Evolutionary conservation across 1,139 yeast genomes (phyloP), one percentile per base, ranked within the genome.

Genomic region (Ogataea hybrid): DNA sequence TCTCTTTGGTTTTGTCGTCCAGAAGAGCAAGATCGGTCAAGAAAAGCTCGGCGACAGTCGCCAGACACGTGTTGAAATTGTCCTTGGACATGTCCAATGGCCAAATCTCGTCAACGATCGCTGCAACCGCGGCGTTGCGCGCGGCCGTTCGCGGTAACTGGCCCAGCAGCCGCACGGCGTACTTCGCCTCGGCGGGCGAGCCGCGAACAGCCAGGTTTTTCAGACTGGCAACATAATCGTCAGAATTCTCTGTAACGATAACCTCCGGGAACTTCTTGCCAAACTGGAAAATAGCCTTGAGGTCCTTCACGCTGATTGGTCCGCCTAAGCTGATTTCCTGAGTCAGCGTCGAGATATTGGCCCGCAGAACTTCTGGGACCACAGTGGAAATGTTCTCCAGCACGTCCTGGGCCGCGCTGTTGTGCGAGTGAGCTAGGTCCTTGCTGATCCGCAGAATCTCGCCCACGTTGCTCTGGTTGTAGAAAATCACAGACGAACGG

Each of bases 361-460:
- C 72, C 51, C 77, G 77, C 58, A 87, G 75, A 1, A 84, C 78
- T 14, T 75, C 74, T 0, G 96, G 96, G 35, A 77, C 69, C 3
- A 74, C 69, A 3, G 63, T 56, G 0, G 96, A 81, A 6, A 87
- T 74, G 30, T 76, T 71, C 47, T 78, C 80, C 23, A 88, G 64
- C 6, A 85, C 49, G 28, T 71, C 74, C 48, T 76, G 76, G 0
- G 88, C 73, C 1, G 67, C 54, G 1, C 62, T 52, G 23, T 62
- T 56, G 43, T 67, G 62, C 7, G 62, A 58, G 33, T 64, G 61
- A 2, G 55, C 39, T 0, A 58, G n/a, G 32, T 69, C 68, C 39
- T 70, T 71, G 5, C 81, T 68, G 22, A 69, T 58, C 23, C 69
- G 69, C 18, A 85, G 64, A 22, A 87, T 63, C 25, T 76, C 71